A percentile compares a stretch with the other conserved stretches of the same genome.
Conservation (phyloP, 257 asterid species). For the Fraxinus anomala region DNA sequence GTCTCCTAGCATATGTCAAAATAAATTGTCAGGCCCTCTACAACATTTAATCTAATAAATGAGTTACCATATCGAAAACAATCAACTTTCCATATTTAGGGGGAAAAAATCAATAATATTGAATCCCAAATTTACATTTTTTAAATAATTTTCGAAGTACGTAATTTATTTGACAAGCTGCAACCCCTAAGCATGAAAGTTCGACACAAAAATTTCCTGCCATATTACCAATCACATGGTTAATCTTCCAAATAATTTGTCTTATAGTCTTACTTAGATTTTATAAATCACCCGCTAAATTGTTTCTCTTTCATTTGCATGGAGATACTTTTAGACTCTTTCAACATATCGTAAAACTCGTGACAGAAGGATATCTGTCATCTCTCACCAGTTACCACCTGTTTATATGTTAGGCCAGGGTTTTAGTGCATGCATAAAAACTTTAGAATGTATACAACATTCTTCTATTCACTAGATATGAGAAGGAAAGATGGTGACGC, state of each 20-base stretch:
- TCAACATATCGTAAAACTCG: slow-evolving; percentile 7
- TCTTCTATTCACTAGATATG: background rate
- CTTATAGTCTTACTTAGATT: background rate
- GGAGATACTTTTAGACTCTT: slow-evolving; percentile 10
- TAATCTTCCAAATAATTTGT: background rate
- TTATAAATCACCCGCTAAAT: slow-evolving; percentile 1
- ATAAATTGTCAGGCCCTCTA: background rate
- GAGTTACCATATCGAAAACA: background rate
- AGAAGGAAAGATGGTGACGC: slow-evolving; percentile 11
- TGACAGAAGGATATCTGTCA: background rate
- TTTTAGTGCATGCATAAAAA: slow-evolving; percentile 3
- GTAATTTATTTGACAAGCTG: slow-evolving; percentile 4
- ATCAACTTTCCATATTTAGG: background rate
- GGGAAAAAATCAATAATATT: background rate
- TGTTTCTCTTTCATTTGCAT: background rate
- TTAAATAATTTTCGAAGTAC: background rate
- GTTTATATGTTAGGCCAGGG: slow-evolving; percentile 6
- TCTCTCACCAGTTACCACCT: background rate
- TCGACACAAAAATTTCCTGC: background rate
- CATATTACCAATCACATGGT: background rate
- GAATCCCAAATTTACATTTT: background rate
- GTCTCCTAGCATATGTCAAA: background rate
- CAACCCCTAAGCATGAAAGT: background rate
- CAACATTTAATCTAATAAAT: background rate
- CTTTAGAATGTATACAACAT: slow-evolving; percentile 1